Evolutionary conservation across 2,329 filamentous ascomycete genomes (phyloP).

Genomic region (Sarocladium brachiariae): DNA sequence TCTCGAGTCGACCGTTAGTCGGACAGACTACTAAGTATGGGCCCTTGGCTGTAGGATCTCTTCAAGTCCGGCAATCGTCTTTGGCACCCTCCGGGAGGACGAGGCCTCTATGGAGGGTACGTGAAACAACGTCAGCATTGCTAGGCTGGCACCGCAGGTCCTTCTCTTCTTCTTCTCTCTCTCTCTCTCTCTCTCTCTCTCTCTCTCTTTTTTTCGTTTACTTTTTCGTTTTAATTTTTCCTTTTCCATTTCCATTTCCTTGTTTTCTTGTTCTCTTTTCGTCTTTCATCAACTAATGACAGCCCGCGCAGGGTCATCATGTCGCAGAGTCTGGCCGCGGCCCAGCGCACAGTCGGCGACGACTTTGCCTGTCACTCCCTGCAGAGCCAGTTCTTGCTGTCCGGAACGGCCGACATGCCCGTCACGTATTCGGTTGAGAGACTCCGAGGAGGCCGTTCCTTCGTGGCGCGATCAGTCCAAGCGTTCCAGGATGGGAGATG

Average conservation of each 20-base stretch:
- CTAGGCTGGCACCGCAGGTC: no score
- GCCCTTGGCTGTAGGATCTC: not conserved
- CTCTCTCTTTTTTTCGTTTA: no score
- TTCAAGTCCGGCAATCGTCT: not conserved
- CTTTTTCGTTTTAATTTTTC: no score
- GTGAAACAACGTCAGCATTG: no score
- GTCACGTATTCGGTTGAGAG: not conserved
- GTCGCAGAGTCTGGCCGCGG: not conserved
- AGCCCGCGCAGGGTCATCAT: not conserved
- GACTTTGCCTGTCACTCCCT: not conserved
- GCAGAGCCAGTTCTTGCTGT: not conserved
- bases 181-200: no score
- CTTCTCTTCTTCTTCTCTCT: no score
- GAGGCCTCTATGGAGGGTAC: not conserved
- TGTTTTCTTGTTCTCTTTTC: not conserved
- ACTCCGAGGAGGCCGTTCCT: not conserved
- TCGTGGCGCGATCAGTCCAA: not conserved
- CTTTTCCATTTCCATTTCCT: no score
- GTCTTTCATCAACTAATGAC: not conserved
- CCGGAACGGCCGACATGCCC: not conserved
- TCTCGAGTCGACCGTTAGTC: no score
- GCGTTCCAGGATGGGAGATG: not conserved
- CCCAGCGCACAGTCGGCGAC: not conserved
- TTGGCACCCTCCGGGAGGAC: not conserved
- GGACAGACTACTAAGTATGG: no score